These are phyloP conservation scores for Candida corydali DNA, from an alignment of 805 yeast species.

Conservation along the genomic window DNA sequence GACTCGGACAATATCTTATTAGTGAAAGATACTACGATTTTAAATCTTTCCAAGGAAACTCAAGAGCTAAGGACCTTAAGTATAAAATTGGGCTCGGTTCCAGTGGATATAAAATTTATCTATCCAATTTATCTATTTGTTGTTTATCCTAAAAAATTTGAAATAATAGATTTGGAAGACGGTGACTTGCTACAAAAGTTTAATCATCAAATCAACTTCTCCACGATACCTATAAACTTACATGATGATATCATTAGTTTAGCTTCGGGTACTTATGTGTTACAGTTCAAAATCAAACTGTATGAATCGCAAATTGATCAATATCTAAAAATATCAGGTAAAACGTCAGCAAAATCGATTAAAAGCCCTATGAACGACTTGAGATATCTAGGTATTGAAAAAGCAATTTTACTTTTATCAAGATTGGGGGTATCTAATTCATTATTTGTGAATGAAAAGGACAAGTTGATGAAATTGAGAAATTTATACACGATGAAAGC, in stretches of 20 bases:
- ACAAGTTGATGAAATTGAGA: constrained; percentile 30
- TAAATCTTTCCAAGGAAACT: constrained; percentile 6
- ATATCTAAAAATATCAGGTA: constrained; percentile 23
- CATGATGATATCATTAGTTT: constrained; percentile 14
- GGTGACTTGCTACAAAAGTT: constrained; percentile 35
- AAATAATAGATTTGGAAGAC: constrained; percentile 28
- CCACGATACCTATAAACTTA: constrained; percentile 13
- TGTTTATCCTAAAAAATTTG: constrained; percentile 28
- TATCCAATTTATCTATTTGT: constrained; percentile 31
- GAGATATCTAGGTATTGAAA: constrained; percentile 28
- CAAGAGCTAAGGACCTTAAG: constrained; percentile 14
- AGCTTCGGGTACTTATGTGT: constrained; percentile 26
- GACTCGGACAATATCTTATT: constrained; percentile 17
- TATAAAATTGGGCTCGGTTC: constrained; percentile 22
- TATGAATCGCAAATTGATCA: constrained; percentile 35
- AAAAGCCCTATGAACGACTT: constrained; percentile 27
- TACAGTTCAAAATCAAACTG: constrained; percentile 25
- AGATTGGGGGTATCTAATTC: constrained; percentile 21
- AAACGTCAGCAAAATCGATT: not conserved
- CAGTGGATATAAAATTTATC: constrained; percentile 22
- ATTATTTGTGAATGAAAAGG: constrained; percentile 23
- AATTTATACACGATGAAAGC: constrained; percentile 33
- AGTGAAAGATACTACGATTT: constrained; percentile 25
- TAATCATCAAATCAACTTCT: constrained; percentile 27
- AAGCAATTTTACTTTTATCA: constrained; percentile 28